A percentile compares a stretch with the other conserved stretches of the same genome.
These are phyloP conservation scores for Asterophora lycoperdoides DNA, from an alignment of 768 basidiomycete genomes.

Conservation along the genomic window DNA sequence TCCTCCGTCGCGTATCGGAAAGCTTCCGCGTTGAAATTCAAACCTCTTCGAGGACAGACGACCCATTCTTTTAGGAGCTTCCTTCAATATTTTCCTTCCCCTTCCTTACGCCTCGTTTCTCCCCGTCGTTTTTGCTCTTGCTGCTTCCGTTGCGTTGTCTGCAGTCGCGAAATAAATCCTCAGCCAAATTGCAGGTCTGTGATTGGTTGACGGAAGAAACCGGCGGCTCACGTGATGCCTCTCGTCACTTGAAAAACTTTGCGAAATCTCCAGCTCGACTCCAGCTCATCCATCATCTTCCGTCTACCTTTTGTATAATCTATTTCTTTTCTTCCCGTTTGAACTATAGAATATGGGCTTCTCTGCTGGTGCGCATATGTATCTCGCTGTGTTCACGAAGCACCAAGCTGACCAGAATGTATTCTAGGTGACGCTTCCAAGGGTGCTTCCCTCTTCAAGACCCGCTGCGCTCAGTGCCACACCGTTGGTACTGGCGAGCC, in stretches of 20 bases:
- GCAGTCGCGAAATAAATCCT: background rate
- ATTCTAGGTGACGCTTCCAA: slow-evolving; percentile 76
- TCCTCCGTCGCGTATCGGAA: too few species aligned
- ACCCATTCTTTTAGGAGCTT: too few species aligned
- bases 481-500: slow-evolving; percentile 73
- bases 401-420: background rate
- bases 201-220: slow-evolving; percentile 20
- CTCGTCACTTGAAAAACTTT: slow-evolving; percentile 16
- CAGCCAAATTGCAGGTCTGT: slow-evolving; percentile 6
- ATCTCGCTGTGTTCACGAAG: slow-evolving; percentile 43
- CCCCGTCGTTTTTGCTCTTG: too few species aligned
- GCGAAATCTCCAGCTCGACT: background rate
- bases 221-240: slow-evolving; percentile 17
- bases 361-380: slow-evolving; percentile 31
- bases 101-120: too few species aligned
- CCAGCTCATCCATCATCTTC: slow-evolving; percentile 10
- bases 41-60: too few species aligned
- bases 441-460: slow-evolving; percentile 96
- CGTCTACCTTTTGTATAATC: slow-evolving; percentile 15
- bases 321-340: slow-evolving; percentile 3
- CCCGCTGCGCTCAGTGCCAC: slow-evolving; percentile 93
- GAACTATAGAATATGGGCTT: slow-evolving; percentile 31
- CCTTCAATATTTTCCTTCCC: too few species aligned
- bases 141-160: too few species aligned
- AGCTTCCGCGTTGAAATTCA: too few species aligned